Base-by-base conservation (phyloP, 108 stramenopile species). In the Cyclostephanos tholiformis region DNA sequence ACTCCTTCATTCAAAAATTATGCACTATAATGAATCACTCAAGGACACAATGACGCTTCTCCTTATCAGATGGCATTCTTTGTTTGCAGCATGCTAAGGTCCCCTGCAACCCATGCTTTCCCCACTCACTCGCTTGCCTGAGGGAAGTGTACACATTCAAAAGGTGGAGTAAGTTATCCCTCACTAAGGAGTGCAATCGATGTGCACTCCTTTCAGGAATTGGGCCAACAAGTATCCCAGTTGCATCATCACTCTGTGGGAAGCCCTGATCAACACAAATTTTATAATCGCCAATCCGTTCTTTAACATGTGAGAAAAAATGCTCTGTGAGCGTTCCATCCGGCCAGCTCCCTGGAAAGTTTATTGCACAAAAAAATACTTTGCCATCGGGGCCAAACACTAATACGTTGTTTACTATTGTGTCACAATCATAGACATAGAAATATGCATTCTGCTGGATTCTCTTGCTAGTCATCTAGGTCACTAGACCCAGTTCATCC, bases 321-420 rank as follows among this genome's bases (percentile, higher is more conserved):
- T 30, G 4, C 36, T 29, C 2, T 56, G 67, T 55, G 7, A 55
- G 27, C 0, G 67, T 12, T 12, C 64, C 41, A 44, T 44, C 64
- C 8, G 16, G 6, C 64, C 64, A 65, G 43, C 64, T 65, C 43
- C 64, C 64, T 29, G 44, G 64, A 44, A n/a, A 62, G 17, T 66
- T 6, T 11, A 50, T 23, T 32, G n/a, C n/a, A n/a, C n/a, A n/a
- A n/a, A n/a, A n/a, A n/a, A n/a, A n/a, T n/a, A n/a, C n/a, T n/a
- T n/a, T n/a, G n/a, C n/a, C n/a, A n/a, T n/a, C n/a, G n/a, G n/a
- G n/a, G n/a, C n/a, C n/a, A n/a, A n/a, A n/a, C n/a, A n/a, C n/a
- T n/a, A n/a, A n/a, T n/a, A n/a, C n/a, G n/a, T n/a, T n/a, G n/a
- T n/a, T n/a, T n/a, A n/a, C n/a, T n/a, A n/a, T n/a, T n/a, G n/a